Evolutionary conservation across 805 yeast genomes (phyloP).

Genomic region (Saturnispora dispora): DNA sequence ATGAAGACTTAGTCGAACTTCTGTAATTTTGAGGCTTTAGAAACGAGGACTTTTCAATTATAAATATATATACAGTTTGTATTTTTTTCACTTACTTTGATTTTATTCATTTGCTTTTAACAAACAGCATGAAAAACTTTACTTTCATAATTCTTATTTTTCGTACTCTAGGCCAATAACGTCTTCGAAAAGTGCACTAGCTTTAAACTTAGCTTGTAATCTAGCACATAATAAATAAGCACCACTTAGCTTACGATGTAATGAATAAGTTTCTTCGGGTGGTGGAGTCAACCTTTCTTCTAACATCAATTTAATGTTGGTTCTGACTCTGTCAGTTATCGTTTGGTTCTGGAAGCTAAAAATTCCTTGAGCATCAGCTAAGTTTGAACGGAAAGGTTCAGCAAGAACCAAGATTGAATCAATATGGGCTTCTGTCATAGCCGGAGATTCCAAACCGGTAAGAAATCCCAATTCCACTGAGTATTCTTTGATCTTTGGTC

Average conservation of each 20-base stretch:
- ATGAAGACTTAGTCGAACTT: constrained; percentile 50
- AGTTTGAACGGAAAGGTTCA: constrained; percentile 69
- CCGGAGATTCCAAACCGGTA: constrained; percentile 80
- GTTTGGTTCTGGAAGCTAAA: constrained; percentile 81
- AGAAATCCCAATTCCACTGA: constrained; percentile 75
- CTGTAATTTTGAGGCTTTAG: background rate
- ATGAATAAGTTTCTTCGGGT: constrained; percentile 96
- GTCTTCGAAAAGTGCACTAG: constrained; percentile 66
- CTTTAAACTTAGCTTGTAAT: constrained; percentile 73
- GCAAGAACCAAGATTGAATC: constrained; percentile 86
- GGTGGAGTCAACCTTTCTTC: constrained; percentile 91
- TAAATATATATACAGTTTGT: background rate
- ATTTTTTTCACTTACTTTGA: background rate
- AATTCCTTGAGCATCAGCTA: constrained; percentile 34
- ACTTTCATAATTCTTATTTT: background rate
- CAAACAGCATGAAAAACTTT: background rate
- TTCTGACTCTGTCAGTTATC: constrained; percentile 86
- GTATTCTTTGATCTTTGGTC: constrained; percentile 50
- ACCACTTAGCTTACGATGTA: constrained; percentile 92
- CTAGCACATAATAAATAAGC: constrained; percentile 85
- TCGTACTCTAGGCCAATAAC: constrained; percentile 49
- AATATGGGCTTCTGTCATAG: constrained; percentile 87
- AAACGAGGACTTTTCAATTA: background rate
- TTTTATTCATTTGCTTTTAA: background rate
- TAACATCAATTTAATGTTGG: constrained; percentile 81